A percentile compares a stretch with the other conserved stretches of the same genome.
Evolutionary conservation across 2,329 filamentous ascomycete genomes (phyloP).

Genomic region (Aspergillus phoenicis): DNA sequence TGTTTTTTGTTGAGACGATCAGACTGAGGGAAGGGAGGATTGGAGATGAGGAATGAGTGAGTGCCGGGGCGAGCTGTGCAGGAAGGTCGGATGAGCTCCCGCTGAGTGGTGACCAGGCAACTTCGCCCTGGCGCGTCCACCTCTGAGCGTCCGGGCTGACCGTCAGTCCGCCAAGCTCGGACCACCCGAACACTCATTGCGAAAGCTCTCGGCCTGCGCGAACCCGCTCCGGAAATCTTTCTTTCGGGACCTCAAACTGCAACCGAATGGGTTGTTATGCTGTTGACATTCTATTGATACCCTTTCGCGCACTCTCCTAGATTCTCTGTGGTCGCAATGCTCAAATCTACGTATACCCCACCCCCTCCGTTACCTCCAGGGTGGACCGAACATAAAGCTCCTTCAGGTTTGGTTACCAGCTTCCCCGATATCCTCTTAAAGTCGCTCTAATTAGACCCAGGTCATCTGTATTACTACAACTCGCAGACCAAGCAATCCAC

Average conservation of each 20-base stretch:
- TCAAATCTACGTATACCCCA: slow-evolving; percentile 75
- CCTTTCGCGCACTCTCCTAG: neutral
- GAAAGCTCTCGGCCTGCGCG: slow-evolving; percentile 23
- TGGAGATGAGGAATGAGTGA: slow-evolving; percentile 20
- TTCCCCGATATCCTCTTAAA: slow-evolving; percentile 9
- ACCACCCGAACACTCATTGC: slow-evolving; percentile 30
- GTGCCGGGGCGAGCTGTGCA: slow-evolving; percentile 21
- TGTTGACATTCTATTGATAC: neutral
- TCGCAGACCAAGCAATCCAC: slow-evolving; percentile 80
- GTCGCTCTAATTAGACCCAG: slow-evolving; percentile 44
- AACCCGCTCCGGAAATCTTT: slow-evolving; percentile 11
- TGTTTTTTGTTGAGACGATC: slow-evolving; percentile 1
- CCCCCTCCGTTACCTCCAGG: slow-evolving; percentile 71
- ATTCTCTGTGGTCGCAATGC: slow-evolving; percentile 52
- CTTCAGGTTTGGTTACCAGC: slow-evolving; percentile 59
- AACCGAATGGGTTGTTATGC: neutral
- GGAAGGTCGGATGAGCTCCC: slow-evolving; percentile 38
- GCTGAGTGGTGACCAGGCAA: slow-evolving; percentile 37
- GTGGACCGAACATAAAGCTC: slow-evolving; percentile 93
- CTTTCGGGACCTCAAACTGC: neutral
- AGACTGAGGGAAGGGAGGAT: slow-evolving; percentile 9
- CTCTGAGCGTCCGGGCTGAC: slow-evolving; percentile 14
- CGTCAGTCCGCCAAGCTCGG: slow-evolving; percentile 41
- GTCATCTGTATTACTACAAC: slow-evolving; percentile 89
- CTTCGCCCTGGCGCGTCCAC: slow-evolving; percentile 43